Percentiles rank a stretch among this genome's conserved stretches.
Conservation (phyloP, 192 early-diverging fungal species). For the Gryganskiella cystojenkinii region DNA sequence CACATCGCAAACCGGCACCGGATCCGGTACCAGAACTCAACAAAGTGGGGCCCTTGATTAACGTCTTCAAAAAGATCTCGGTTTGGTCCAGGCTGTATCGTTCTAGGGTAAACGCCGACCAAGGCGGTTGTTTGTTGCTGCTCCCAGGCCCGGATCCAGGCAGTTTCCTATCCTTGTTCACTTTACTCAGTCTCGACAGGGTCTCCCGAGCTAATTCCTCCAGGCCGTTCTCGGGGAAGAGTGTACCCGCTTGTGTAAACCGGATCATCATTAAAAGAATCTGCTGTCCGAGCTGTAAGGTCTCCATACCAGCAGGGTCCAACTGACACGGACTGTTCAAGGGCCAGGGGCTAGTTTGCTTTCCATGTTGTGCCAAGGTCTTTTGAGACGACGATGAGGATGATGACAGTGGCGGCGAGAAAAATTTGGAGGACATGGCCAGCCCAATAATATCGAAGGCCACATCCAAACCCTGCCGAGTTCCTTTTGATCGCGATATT, state of each 20-base stretch:
- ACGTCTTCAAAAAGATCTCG: slow-evolving; percentile 32
- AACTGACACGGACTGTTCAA: slow-evolving; percentile 13
- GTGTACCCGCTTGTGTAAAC: slow-evolving; percentile 22
- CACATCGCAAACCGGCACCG: slow-evolving; percentile 17
- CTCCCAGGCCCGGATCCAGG: not conserved
- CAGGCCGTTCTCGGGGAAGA: slow-evolving; percentile 22
- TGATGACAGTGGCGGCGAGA: slow-evolving; percentile 9
- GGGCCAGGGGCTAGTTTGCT: slow-evolving; percentile 15
- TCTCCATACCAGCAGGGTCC: slow-evolving; percentile 24
- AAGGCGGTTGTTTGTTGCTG: not conserved
- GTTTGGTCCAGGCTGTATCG: slow-evolving; percentile 34
- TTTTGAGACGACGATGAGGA: not conserved
- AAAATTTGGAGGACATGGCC: slow-evolving; percentile 20
- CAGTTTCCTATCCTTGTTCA: slow-evolving; percentile 30
- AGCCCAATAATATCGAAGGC: slow-evolving; percentile 27
- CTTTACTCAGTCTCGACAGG: slow-evolving; percentile 19
- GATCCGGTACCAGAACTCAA: slow-evolving; percentile 39
- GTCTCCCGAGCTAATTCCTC: slow-evolving; percentile 34
- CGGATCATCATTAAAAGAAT: slow-evolving; percentile 34
- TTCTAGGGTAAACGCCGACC: slow-evolving; percentile 10
- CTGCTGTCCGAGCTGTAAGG: slow-evolving; percentile 40
- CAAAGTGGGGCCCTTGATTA: slow-evolving; percentile 35
- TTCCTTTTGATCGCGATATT: not conserved
- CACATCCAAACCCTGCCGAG: slow-evolving; percentile 18
- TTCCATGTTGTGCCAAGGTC: not conserved